Base-by-base conservation (phyloP, 1,139 yeast genomes). In the Saccharomyces pastorianus region DNA sequence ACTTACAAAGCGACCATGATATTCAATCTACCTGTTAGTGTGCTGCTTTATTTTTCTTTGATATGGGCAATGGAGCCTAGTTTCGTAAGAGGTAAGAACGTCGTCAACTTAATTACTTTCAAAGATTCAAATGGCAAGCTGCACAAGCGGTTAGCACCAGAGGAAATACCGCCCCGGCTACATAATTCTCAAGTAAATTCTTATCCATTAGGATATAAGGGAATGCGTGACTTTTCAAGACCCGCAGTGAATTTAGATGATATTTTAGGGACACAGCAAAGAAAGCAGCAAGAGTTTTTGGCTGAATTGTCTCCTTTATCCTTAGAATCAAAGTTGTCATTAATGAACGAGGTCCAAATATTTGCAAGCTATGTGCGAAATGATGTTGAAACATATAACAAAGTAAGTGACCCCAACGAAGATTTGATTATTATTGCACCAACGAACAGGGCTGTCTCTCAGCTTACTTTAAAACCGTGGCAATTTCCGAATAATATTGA, bases 381-480 rank as follows among this genome's bases (percentile, higher is more conserved):
- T 47, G 66, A 64, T 53, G 41, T 54, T 13, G 53, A 51, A 13
- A 29, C 60, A n/a, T 57, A 55, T 9, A 48, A 52, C 3, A 57
- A 56, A 50, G 49, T 62, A 27, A 50, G 55, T 28, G 60, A 63
- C 31, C 56, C 57, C 2, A 47, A 58, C 11, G 56, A 57, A 41
- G 60, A 62, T 46, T 41, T 63, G 69, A 73, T 79, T 59, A 71
- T 85, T 6, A 76, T 85, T 61, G 84, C 88, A 2, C 90, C 91
- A 6, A 72, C 79, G 2, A 79, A 85, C 63, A 67, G 68, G 23
- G 87, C 87, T 3, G 71, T 85, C 28, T 70, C 66, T 59, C 68
- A 61, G 38, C 64, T 70, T 68, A 65, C 56, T 50, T 48, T 69
- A 57, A 84, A 84, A 63, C 90, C 90, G 38, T 84, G 90, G 90